Base-by-base conservation (phyloP, 768 basidiomycete species). In the Auriscalpium vulgare region DNA sequence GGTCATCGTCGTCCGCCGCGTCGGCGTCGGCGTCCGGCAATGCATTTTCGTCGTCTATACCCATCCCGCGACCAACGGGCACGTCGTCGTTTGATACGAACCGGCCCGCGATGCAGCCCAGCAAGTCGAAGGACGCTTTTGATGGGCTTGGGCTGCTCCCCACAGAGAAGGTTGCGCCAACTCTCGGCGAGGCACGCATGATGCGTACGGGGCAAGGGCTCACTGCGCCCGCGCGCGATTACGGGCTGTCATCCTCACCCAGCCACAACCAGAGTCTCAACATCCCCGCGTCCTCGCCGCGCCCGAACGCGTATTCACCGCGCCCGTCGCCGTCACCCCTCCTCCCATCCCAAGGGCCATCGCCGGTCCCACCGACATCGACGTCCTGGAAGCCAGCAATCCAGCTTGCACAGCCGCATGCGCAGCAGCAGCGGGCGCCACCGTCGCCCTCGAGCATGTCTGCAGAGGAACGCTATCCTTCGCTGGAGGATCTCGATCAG, bases 401-500 rank as follows among this genome's bases (percentile, higher is more conserved):
- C 9, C 60, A 61, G 36, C 54, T 62, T 11, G 34, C 45, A 11
- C 54, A 45, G 3, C 50, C 37, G 29, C 16, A 29, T 5, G 46
- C 37, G 37, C 48, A 29, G 29, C 61, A 17, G 40, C 17, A n/a
- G 51, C 55, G 16, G 73, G 72, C 43, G 64, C 66, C 43, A 74
- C 77, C 19, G 74, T 17, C 40, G 17, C 14, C 40, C 14, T 43
- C 40, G 40, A 43, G 77, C 35, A 66, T 77, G 21, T 72, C 78
- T 45, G 79, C 75, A 16, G 91, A 94, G 68, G 78, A 82, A 35
- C 78, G 90, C 52, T 97, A 90, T 68, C 94, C 94, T 0, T 88
- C 94, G 0, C 72, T 97, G 44, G 94, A 95, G 66, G 87, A 89
- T 57, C 73, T 95, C 7, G 87, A 91, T 68, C 79, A 82, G 21